These are phyloP conservation scores for Quercus tomentella DNA, from an alignment of 331 rosid genomes.

Conservation along the genomic window DNA sequence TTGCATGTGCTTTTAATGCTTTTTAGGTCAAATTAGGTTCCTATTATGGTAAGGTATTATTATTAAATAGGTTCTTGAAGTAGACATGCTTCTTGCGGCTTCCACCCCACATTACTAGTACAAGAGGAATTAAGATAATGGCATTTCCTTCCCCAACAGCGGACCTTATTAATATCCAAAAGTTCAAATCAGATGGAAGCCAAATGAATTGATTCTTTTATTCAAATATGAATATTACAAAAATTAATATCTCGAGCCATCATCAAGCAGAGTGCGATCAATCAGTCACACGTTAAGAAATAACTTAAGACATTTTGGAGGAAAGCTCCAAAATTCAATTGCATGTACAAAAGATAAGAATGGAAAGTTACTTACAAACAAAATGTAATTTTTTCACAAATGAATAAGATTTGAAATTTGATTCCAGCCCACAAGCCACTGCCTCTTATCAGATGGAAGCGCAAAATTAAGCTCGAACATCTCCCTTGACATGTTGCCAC, in stretches of 20 bases:
- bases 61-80: no score
- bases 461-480: slow-evolving; percentile 95
- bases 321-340: slow-evolving; percentile 34
- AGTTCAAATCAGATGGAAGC: not conserved
- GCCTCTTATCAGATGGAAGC: slow-evolving; percentile 84
- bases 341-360: slow-evolving; percentile 42
- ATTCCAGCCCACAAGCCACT: slow-evolving; percentile 93
- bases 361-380: slow-evolving; percentile 22
- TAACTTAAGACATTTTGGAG: slow-evolving; percentile 2
- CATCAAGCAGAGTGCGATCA: slow-evolving; percentile 24
- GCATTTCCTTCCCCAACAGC: not conserved
- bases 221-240: slow-evolving; percentile 5
- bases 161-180: not conserved
- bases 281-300: not conserved
- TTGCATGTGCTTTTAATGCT: no score
- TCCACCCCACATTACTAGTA: no score
- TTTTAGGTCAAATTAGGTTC: no score
- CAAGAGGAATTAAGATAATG: no score
- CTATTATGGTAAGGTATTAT: no score
- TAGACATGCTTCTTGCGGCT: no score
- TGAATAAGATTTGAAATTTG: slow-evolving; percentile 73
- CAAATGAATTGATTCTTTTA: slow-evolving; percentile 24
- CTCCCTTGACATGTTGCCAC: slow-evolving; percentile 92
- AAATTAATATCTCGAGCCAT: slow-evolving; percentile 26
- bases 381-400: slow-evolving; percentile 37